These are phyloP conservation scores for Colletotrichum kahawae DNA, from an alignment of 2,329 filamentous ascomycete species.

Conservation along the genomic window DNA sequence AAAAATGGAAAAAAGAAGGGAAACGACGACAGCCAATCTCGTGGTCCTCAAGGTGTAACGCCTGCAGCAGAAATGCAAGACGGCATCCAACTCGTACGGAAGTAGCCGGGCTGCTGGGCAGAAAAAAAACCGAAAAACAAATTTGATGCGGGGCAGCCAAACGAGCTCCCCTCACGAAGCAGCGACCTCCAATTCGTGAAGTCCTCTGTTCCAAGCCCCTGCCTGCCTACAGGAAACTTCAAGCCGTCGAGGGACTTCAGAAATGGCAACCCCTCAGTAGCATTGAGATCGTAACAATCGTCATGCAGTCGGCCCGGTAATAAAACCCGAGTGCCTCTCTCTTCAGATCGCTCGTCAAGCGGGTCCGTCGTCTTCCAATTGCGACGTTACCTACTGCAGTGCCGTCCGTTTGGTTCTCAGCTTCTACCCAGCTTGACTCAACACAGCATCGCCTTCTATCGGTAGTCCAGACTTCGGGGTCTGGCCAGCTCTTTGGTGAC, in stretches of 20 bases:
- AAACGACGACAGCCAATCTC: neutral
- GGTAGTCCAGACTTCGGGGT: neutral
- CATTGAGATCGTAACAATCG: neutral
- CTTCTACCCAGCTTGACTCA: neutral
- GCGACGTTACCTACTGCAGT: neutral
- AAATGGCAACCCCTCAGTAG: neutral
- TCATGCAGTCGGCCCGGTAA: neutral
- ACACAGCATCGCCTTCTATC: neutral
- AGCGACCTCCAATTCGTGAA: neutral
- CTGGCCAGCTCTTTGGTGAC: neutral
- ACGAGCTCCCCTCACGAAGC: neutral
- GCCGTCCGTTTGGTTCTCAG: neutral
- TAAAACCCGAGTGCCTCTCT: neutral
- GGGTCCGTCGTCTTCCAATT: neutral
- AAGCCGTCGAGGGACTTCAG: neutral
- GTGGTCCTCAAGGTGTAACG: neutral
- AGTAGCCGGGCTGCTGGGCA: slow-evolving; percentile 24
- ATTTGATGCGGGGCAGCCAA: neutral
- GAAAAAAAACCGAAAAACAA: slow-evolving; percentile 26
- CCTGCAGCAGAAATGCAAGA: neutral
- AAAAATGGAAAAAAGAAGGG: neutral
- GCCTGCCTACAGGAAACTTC: neutral
- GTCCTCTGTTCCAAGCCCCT: neutral
- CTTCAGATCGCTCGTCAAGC: neutral
- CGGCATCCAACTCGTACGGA: neutral